phyloP scores from a whole-genome alignment of 2,329 filamentous ascomycete species.

The Trichoderma gracile region DNA sequence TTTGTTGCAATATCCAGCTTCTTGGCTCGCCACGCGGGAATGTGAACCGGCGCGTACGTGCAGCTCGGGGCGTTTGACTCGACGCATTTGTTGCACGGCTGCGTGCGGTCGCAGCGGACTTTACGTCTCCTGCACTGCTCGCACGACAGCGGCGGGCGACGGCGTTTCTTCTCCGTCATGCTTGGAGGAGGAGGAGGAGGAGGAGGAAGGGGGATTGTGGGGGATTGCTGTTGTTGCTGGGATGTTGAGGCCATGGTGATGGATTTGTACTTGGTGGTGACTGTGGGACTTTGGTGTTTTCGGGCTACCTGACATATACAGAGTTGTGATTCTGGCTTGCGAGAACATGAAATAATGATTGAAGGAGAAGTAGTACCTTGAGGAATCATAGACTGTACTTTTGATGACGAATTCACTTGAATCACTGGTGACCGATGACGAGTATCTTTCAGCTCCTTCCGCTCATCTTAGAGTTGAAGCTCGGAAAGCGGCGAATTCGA shows the following conservation, averaged over 20 bases:
- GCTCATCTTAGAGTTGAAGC: background rate
- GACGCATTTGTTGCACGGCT: constrained; percentile 61
- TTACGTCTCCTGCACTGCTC: constrained; percentile 61
- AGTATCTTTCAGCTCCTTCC: background rate
- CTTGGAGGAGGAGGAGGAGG: background rate
- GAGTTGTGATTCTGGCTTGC: no score
- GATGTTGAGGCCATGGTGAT: background rate
- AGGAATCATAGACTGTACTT: background rate
- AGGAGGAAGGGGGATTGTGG: background rate
- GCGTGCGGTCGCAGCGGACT: constrained; percentile 60
- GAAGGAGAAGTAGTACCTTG: background rate
- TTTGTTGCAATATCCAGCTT: constrained; percentile 23
- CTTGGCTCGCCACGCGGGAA: constrained; percentile 35
- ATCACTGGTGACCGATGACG: background rate
- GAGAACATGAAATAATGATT: no score
- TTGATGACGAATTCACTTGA: no score
- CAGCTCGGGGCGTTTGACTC: constrained; percentile 57
- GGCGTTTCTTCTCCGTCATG: constrained; percentile 40
- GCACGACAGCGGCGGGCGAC: constrained; percentile 52
- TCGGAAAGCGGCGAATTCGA: constrained; percentile 13
- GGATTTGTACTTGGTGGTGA: no score
- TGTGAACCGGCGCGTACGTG: constrained; percentile 48
- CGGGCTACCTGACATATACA: background rate
- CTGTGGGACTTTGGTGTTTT: background rate
- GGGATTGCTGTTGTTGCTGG: background rate